These are phyloP conservation scores for Rhizoctonia solani DNA, from an alignment of 1,284 basidiomycete genomes.

Conservation along the genomic window DNA sequence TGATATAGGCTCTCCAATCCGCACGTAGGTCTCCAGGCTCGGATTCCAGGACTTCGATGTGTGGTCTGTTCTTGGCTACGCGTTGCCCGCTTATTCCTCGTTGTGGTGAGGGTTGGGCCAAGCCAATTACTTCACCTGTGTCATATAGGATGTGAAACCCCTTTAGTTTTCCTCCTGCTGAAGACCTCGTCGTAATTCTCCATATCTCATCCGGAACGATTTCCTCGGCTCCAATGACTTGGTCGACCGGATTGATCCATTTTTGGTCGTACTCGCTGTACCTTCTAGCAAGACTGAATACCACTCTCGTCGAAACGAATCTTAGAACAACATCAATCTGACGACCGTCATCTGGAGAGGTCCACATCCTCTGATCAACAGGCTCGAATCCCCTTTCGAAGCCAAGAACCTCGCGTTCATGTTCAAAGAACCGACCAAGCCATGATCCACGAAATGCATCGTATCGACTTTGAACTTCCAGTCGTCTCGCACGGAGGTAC, in stretches of 20 bases:
- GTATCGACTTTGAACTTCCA: neutral
- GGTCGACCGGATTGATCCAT: neutral
- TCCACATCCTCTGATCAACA: conserved; percentile 9
- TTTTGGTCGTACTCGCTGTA: neutral
- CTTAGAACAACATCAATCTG: neutral
- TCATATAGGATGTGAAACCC: conserved; percentile 12
- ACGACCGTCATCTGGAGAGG: conserved; percentile 7
- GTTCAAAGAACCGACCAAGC: neutral
- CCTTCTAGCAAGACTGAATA: conserved; percentile 1
- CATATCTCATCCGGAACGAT: conserved; percentile 17
- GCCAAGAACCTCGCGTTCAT: neutral
- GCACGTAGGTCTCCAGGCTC: no score
- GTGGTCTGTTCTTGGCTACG: neutral
- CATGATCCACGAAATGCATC: neutral
- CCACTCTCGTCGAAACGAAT: conserved; percentile 11
- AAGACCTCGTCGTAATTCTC: neutral
- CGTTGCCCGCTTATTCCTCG: neutral
- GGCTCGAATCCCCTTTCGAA: neutral
- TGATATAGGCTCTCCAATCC: conserved; percentile 3
- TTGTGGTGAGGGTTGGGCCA: neutral
- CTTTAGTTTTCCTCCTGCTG: neutral
- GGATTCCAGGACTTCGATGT: no score
- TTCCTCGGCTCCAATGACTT: conserved; percentile 10
- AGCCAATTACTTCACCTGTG: conserved; percentile 20
- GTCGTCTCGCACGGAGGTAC: conserved; percentile 10